Evolutionary conservation across 2,329 filamentous ascomycete species (phyloP), one percentile per base, ranked within the genome.

Genomic region (Talaromyces islandicus): DNA sequence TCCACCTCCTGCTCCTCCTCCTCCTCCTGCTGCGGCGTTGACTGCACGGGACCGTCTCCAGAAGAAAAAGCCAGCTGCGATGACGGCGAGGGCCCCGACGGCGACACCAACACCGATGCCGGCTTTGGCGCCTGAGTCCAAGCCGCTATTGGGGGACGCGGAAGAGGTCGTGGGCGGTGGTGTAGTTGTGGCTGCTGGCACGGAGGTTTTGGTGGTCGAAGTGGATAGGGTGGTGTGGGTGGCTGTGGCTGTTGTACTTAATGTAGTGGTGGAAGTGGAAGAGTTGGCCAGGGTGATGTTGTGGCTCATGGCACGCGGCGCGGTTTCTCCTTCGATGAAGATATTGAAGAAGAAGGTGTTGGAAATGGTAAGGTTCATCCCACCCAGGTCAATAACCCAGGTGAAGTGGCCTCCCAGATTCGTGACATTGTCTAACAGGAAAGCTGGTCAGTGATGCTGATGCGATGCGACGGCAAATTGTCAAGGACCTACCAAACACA

Each of bases 331-430:
- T 32, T 58, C 55, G 43, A 61, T n/a, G 46, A 52, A 61, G 32
- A 61, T 55, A 25, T 56, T 52, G 56, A 61, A 58, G 56, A 56
- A 56, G 43, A 61, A 61, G n/a, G 43, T 19, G 7, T 50, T 17
- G n/a, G 59, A 58, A 25, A 24, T 52, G n/a, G 56, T 55, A 25
- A 61, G 59, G 24, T 61, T 61, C 59, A 61, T 61, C 11, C 55
- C 19, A 12, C 41, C 41, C 38, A 61, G 52, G 11, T 38, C 30
- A 43, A 61, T 58, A n/a, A 21, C 3, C 59, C 59, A 61, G n/a
- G 56, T 58, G 56, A 41, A 61, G 30, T 58, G 56, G 17, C 59
- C 55, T 19, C 41, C 59, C 29, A 61, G 35, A 41, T 61, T 60
- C 25, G 59, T 60, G 54, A 61, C 41, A 50, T 61, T 61, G 19